Base-by-base conservation (phyloP, 108 stramenopile genomes). In the Pseudonitzschia multiseries region DNA sequence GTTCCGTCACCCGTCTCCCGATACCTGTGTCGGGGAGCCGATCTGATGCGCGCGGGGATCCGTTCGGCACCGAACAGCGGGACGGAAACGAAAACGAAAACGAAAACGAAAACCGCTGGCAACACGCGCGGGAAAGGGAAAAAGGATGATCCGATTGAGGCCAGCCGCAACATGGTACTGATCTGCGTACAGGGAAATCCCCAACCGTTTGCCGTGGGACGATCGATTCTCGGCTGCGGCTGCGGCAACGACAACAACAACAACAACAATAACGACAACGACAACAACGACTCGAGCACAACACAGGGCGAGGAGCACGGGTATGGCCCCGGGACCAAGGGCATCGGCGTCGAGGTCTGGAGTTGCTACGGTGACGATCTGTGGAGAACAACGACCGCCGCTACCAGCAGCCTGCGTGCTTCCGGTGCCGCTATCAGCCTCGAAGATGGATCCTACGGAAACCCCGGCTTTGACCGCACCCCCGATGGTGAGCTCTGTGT, bases 361-460 rank as follows among this genome's bases (percentile, higher is more conserved):
- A 82, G 75, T 66, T 84, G 87, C 63, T 95, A 90, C 68, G 93
- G 93, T 9, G 93, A 95, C 78, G 93, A 95, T 81, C 56, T 94
- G 22, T 95, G 89, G 88, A 61, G 67, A 61, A 60, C 80, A 29
- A 72, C 78, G 2, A 56, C 69, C 4, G 74, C 88, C n/a, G 24
- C 53, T 20, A 69, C 68, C 15, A 65, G 36, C 27, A 18, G 68
- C 36, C 33, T 27, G 44, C 40, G 66, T 50, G 36, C 43, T 9
- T 21, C 17, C 40, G 89, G 83, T 42, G 87, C 22, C 8, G 0
- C 12, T 54, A 13, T 8, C 84, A 31, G 73, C 72, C 3, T 54
- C 53, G 84, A 94, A 63, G 70, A 83, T 81, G 93, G 93, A 15
- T 65, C 88, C 59, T 94, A 82, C 75, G 93, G 93, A 2, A 94